Conservation (phyloP, 805 yeast genomes). For the Alloascoidea africana region DNA sequence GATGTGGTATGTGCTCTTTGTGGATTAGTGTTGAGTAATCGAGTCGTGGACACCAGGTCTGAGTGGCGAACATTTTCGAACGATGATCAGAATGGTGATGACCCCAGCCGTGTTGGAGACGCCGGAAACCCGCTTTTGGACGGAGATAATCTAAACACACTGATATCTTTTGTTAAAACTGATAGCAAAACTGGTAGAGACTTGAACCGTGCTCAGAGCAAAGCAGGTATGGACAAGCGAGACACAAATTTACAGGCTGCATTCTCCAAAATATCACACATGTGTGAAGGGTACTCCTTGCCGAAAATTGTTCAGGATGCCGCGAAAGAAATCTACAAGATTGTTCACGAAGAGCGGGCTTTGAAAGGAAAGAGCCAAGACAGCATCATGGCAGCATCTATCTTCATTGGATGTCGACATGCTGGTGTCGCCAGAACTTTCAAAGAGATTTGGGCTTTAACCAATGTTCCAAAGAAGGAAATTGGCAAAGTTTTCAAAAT, state of each 20-base stretch:
- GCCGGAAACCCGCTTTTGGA: constrained; percentile 88
- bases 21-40: constrained; percentile 84
- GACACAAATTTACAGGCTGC: constrained; percentile 84
- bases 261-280: constrained; percentile 78
- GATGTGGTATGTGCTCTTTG: constrained; percentile 97
- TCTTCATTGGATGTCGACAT: constrained; percentile 85
- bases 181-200: constrained; percentile 83
- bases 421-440: constrained; percentile 91
- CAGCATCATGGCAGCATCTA: constrained; percentile 92
- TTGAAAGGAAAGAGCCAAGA: constrained; percentile 87
- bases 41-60: constrained; percentile 86
- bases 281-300: constrained; percentile 92
- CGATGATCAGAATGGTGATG: constrained; percentile 96
- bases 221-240: constrained; percentile 69
- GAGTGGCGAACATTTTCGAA: constrained; percentile 98
- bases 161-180: constrained; percentile 78
- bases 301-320: constrained; percentile 95
- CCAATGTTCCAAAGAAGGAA: constrained; percentile 87
- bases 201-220: constrained; percentile 78
- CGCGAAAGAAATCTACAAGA: constrained; percentile 89
- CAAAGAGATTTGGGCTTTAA: constrained; percentile 90
- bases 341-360: constrained; percentile 76
- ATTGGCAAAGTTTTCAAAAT: constrained; percentile 83
- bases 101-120: constrained; percentile 98
- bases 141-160: constrained; percentile 81